Base-by-base conservation (phyloP, 2,329 filamentous ascomycete species). In the Eurotiales sp. region DNA sequence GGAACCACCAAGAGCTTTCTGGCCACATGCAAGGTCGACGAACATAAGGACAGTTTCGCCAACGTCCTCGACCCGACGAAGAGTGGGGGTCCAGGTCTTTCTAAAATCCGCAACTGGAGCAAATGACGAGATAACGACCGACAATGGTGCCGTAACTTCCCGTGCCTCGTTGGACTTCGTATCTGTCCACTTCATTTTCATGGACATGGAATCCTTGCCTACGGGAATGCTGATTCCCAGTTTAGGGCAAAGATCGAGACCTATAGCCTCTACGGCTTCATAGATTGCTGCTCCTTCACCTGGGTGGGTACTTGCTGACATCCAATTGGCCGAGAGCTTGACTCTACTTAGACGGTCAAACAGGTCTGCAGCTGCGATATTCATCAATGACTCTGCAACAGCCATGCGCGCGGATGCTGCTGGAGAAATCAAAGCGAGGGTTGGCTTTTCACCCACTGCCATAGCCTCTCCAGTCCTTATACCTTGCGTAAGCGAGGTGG, bases 121-220 rank as follows among this genome's bases (percentile, higher is more conserved):
- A 64, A 97, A 96, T 1, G 93, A 89, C 4, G 93, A 90, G 60
- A 97, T 90, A 50, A 96, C 85, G 5, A 95, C 80, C 1, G 92
- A 95, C 61, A 97, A 82, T 1, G 93, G 93, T 4, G 93, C 89
- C 32, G 90, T 96, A 45, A 97, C 92, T 58, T 91, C 91, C 74
- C 88, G 93, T 12, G 79, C 73, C 55, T 87, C 79, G 15, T 82
- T 81, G 25, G 77, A 81, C 51, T 80, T 75, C 55, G 77, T 75
- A 59, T 92, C 87, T 64, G 84, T 87, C 93, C 93, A 97, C 51
- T 90, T 90, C 63, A 95, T 92, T 77, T 96, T 96, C 93, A 99
- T 97, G 2, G 91, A 96, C 71, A 95, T 96, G 0, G 92, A 97
- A 69, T 99, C 93, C 73, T 99, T 97, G 50, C 93, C 93, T 8